Base-by-base conservation (phyloP, 768 basidiomycete species). In the Heimioporus sp. region DNA sequence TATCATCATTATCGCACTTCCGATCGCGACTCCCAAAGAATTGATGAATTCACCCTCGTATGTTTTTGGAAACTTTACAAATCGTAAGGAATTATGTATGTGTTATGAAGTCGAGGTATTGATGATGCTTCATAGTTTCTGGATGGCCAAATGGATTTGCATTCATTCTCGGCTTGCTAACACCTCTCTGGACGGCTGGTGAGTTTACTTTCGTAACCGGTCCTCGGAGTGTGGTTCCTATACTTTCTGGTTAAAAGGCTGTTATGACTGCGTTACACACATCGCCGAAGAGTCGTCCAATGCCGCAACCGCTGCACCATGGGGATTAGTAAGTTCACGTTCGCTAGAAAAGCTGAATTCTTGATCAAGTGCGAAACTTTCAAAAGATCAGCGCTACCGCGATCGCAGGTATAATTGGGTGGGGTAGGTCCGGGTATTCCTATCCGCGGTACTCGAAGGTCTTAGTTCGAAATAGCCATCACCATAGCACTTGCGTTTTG, bases 11-110 rank as follows among this genome's bases (percentile, higher is more conserved):
- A 76, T 92, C 46, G 84, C 78, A 3, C 70, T 90, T 0, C 87
- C 86, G 2, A 78, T 73, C 12, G 77, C 81, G 2, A 83, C 85
- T 0, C 83, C 84, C 2, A 65, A 65, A n/a, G 78, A 81, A 28
- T 76, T 81, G 46, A 78, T 67, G 58, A 90, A 88, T 63, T 73
- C 70, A 4, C 76, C 83, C 1, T 73, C 75, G 7, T 85, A 79
- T 52, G 86, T 83, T 0, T 75, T 90, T 21, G 77, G 80, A 12
- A 28, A 28, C 24, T 28, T 28, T 28, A 28, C 24, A 6, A 28
- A 28, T 28, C 24, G 24, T 28, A 7, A 28, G 24, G 24, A 28
- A 28, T 28, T 28, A 28, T 28, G 24, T 4, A 28, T 28, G 24
- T 28, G 7, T 28, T 28, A 28, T 28, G 24, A 28, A 28, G 24